These are phyloP conservation scores for Aphanomyces euteiches DNA, from an alignment of 352 stramenopile genomes.

Conservation along the genomic window DNA sequence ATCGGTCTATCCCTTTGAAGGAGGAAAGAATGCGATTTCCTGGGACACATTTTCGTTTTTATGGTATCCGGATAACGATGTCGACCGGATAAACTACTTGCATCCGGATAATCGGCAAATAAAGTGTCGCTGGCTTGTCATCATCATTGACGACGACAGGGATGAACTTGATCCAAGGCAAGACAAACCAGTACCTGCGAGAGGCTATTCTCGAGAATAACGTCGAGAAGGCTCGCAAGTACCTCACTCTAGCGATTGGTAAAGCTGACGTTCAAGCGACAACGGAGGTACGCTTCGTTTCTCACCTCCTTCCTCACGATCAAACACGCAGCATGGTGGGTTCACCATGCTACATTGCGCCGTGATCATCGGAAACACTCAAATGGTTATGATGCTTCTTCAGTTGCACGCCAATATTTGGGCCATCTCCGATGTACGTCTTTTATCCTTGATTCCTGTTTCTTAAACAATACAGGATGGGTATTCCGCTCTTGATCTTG, in stretches of 20 bases:
- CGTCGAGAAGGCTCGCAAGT: slow-evolving; percentile 72
- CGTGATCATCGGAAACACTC: slow-evolving; percentile 66
- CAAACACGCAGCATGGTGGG: slow-evolving; percentile 46
- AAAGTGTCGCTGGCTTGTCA: slow-evolving; percentile 14
- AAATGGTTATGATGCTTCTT: slow-evolving; percentile 86
- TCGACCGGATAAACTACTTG: too few relatives aligned
- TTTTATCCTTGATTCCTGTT: background rate
- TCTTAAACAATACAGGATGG: slow-evolving; percentile 46
- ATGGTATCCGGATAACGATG: too few relatives aligned
- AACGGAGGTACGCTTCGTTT: slow-evolving; percentile 45
- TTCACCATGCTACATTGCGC: slow-evolving; percentile 82
- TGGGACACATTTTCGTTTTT: too few relatives aligned
- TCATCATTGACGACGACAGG: background rate
- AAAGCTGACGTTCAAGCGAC: slow-evolving; percentile 74
- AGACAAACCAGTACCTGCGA: slow-evolving; percentile 82
- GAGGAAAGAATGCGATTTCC: too few relatives aligned
- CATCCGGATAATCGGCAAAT: background rate
- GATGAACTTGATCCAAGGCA: slow-evolving; percentile 71
- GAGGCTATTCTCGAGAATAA: slow-evolving; percentile 79
- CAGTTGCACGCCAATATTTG: slow-evolving; percentile 73
- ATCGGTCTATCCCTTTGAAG: too few relatives aligned
- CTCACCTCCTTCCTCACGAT: background rate
- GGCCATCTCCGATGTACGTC: slow-evolving; percentile 67
- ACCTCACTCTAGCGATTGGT: slow-evolving; percentile 79
- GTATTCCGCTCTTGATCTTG: slow-evolving; percentile 74